Evolutionary conservation across 2,329 filamentous ascomycete genomes (phyloP), one percentile per base, ranked within the genome.

Genomic region (Pseudogymnoascus sp.): DNA sequence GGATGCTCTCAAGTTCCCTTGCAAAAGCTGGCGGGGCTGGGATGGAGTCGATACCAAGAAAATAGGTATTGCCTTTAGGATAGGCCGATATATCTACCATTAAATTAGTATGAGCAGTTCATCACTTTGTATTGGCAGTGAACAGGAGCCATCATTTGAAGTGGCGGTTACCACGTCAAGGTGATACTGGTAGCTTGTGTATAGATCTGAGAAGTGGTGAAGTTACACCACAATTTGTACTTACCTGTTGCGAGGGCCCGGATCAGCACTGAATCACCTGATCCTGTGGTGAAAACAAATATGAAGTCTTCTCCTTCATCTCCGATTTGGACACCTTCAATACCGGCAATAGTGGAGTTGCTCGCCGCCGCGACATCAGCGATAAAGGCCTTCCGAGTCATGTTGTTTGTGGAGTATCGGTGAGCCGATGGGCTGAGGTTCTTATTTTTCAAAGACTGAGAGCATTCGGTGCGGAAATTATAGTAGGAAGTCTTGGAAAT

Each of bases 251-350:
- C 61, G 8, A 70, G 65, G 19, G 72, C 61, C 50, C 64, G 64
- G 22, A 73, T 69, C 43, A 71, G 68, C 16, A 70, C 67, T 7
- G 70, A 67, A 12, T 61, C 22, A 7, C 66, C 68, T 53, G 65
- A 62, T 46, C 43, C 35, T 35, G 69, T 75, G 75, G 71, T 65
- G 68, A 81, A 89, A 4, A 75, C 78, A 72, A 93, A 89, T 12
- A 81, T 81, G 63, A 96, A 79, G 63, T 89, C 85, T 60, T 89
- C 90, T 73, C 93, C 89, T 33, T 89, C 87, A 4, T 87, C 84
- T 14, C 89, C 89, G 37, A 78, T 77, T 35, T 76, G 75, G 24
- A 96, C 76, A 35, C 79, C 71, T 59, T 75, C 75, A 59, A 95
- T 78, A 59, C 80, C 75, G 0, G 76, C 66, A 56, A 84, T 69